Evolutionary conservation across 352 stramenopile species (phyloP).

Genomic region (Blastocystis sp.): DNA sequence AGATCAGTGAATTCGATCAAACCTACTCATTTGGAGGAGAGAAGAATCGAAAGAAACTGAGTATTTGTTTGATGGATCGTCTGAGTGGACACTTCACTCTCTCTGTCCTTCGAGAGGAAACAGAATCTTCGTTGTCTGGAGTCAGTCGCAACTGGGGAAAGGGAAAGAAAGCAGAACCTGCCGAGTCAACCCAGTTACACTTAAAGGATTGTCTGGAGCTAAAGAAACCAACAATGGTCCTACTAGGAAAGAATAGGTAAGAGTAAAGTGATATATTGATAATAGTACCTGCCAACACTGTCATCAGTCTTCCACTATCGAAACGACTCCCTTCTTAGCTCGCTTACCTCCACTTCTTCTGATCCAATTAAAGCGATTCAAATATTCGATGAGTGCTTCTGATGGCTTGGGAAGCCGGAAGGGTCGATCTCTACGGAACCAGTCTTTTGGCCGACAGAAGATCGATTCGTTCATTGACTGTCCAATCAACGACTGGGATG

Average conservation of each 20-base stretch:
- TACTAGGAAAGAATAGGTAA: background rate
- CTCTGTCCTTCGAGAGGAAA: background rate
- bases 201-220: constrained; percentile 29
- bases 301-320: background rate
- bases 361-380: constrained; percentile 99
- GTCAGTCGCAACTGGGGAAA: background rate
- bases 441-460: constrained; percentile 78
- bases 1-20: background rate
- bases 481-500: constrained; percentile 81
- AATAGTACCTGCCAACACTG: constrained; percentile 25
- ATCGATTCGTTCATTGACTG: constrained; percentile 90
- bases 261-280: background rate
- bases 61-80: background rate
- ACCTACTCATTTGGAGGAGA: background rate
- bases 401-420: background rate
- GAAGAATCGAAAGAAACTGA: background rate
- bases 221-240: constrained; percentile 19
- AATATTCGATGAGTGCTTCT: constrained; percentile 68
- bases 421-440: constrained; percentile 69
- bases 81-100: background rate
- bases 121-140: background rate
- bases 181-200: background rate
- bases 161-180: background rate
- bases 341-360: constrained; percentile 88
- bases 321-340: constrained; percentile 76